phyloP scores from a whole-genome alignment of 306 rosid species.

The Lathyrus aphaca region DNA sequence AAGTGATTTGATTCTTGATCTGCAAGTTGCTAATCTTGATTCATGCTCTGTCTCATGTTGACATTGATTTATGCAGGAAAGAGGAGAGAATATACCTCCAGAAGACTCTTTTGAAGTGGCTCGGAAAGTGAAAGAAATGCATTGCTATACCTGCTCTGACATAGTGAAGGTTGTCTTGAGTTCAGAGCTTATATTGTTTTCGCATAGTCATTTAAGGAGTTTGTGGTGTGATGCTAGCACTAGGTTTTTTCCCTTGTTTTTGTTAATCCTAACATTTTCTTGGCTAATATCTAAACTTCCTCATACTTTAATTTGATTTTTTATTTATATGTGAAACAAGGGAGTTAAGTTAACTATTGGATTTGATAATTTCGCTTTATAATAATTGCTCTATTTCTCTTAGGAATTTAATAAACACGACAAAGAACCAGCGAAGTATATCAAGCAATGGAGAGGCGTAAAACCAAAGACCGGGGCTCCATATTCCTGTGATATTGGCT shows the following conservation, averaged over 20 bases:
- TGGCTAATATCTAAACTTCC: constrained; percentile 22
- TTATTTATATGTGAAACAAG: constrained; percentile 2
- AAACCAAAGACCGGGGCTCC: constrained; percentile 99
- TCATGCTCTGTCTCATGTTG: constrained; percentile 41
- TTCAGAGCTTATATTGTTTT: constrained; percentile 22
- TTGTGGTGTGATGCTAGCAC: constrained; percentile 17
- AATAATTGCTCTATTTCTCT: constrained; percentile 42
- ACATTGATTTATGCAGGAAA: constrained; percentile 67
- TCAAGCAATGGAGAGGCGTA: constrained; percentile 95
- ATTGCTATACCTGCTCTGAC: constrained; percentile 97
- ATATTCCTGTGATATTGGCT: constrained; percentile 97
- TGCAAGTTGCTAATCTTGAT: constrained; percentile 29
- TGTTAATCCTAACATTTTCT: constrained; percentile 23
- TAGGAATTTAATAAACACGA: constrained; percentile 96
- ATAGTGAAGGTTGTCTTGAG: constrained; percentile 81
- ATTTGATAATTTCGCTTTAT: constrained; percentile 17
- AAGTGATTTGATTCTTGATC: constrained; percentile 22
- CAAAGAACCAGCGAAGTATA: constrained; percentile 88
- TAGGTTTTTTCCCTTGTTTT: constrained; percentile 15
- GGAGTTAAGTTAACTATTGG: constrained; percentile 26
- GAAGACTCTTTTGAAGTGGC: constrained; percentile 99
- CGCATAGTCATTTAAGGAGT: constrained; percentile 24
- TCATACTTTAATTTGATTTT: neutral
- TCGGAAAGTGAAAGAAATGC: constrained; percentile 91
- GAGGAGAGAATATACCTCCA: constrained; percentile 98